phyloP scores from a whole-genome alignment of 2,329 filamentous ascomycete species.

The Atkinsonella texensis region DNA sequence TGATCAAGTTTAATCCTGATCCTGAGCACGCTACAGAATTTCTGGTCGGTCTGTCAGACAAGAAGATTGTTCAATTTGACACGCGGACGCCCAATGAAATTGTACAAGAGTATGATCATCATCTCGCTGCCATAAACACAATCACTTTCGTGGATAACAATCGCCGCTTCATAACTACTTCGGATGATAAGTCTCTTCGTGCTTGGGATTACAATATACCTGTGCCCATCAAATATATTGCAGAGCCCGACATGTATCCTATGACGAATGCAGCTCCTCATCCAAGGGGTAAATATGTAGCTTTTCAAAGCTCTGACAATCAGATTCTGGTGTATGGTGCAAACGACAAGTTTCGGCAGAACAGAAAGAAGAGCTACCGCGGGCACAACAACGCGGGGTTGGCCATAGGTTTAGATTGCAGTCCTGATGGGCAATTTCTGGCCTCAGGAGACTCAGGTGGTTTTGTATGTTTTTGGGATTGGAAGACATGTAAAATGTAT shows the following conservation, averaged over 20 bases:
- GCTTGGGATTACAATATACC: slow-evolving; percentile 99
- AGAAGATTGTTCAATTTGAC: slow-evolving; percentile 98
- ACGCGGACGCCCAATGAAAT: slow-evolving; percentile 63
- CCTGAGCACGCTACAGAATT: slow-evolving; percentile 74
- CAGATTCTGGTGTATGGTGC: slow-evolving; percentile 93
- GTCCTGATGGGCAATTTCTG: slow-evolving; percentile 85
- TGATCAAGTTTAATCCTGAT: slow-evolving; percentile 83
- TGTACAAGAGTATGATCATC: slow-evolving; percentile 96
- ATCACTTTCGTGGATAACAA: slow-evolving; percentile 93
- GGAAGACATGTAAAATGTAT: slow-evolving; percentile 99
- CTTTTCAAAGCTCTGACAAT: slow-evolving; percentile 89
- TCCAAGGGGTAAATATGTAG: slow-evolving; percentile 85
- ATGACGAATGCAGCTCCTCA: slow-evolving; percentile 79
- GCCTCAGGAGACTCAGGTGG: slow-evolving; percentile 78
- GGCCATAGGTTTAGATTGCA: slow-evolving; percentile 78
- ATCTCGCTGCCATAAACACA: slow-evolving; percentile 94
- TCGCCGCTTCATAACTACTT: slow-evolving; percentile 93
- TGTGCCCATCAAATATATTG: slow-evolving; percentile 96
- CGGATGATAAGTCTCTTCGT: slow-evolving; percentile 88
- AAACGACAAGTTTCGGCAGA: slow-evolving; percentile 92
- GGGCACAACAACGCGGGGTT: slow-evolving; percentile 95
- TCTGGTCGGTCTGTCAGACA: slow-evolving; percentile 92
- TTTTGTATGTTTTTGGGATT: slow-evolving; percentile 95
- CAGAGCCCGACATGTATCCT: slow-evolving; percentile 95
- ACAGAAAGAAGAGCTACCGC: slow-evolving; percentile 91